Base-by-base conservation (phyloP, 768 basidiomycete genomes). In the Psilocybe subaeruginosa region DNA sequence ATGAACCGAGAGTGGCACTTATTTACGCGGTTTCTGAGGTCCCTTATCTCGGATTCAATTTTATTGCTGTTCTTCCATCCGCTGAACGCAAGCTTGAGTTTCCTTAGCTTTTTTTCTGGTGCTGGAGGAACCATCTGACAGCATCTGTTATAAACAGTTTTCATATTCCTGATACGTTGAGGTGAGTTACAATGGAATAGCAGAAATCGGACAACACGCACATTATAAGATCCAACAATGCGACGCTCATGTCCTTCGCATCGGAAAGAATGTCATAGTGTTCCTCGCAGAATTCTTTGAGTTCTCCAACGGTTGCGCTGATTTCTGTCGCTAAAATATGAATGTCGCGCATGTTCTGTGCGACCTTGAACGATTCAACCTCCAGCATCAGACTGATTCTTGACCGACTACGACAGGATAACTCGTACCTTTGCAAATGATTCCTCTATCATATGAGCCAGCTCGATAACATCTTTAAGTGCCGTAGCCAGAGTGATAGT, bases 1-100 rank as follows among this genome's bases (percentile, higher is more conserved):
- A 43, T 55, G 30, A 64, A 55, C 12, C 49, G 59, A 11, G 59
- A 54, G 14, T 61, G 56, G 17, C 60, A 64, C 54, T 53, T 58
- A 33, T 55, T 55, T n/a, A 64, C 54, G 19, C 49, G 56, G 41
- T 64, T 49, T 23, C 35, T 37, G 2, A 64, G 64, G 6, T 58
- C 46, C 16, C 41, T 9, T 12, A 64, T 43, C 8, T 58, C 56
- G 19, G 50, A 17, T 51, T 64, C 59, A 8, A 64, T 46, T 19
- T 35, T 61, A 39, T 53, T 51, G n/a, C 56, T 46, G 46, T 54
- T 47, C 31, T 30, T 59, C 56, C 60, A 58, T 8, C 53, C 52
- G 12, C 30, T 55, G 29, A 61, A 17, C 14, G 39, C 48, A 1
- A 31, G 19, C 29, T 47, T 58, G n/a, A 54, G 16, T 39, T 54